A percentile compares a stretch with the other conserved stretches of the same genome.
Conservation (phyloP, 345 rosid genomes). For the Bruguiera sexangula region DNA sequence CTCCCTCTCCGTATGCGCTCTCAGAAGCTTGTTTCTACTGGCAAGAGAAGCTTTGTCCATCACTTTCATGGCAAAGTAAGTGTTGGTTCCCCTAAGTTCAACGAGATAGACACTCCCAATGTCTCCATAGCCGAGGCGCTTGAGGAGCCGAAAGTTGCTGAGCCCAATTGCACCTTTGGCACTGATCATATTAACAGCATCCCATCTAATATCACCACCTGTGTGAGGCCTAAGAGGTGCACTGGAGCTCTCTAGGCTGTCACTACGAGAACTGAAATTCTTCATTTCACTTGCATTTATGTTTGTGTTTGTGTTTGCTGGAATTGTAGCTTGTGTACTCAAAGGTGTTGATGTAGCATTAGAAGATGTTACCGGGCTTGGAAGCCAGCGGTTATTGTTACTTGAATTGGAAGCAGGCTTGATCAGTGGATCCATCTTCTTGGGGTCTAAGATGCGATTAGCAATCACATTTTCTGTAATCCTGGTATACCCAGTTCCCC, state of each 20-base stretch:
- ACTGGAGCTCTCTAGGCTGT: constrained; percentile 68
- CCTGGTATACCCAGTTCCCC: constrained; percentile 8
- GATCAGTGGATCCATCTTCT: constrained; percentile 40
- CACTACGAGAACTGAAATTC: constrained; percentile 30
- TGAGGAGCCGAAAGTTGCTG: constrained; percentile 71
- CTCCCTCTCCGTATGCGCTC: constrained; percentile 38
- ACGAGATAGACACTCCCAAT: constrained; percentile 57
- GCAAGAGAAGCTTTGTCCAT: constrained; percentile 68
- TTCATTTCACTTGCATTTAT: constrained; percentile 11
- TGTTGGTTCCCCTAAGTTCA: constrained; percentile 61
- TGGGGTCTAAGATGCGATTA: constrained; percentile 35
- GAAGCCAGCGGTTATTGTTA: constrained; percentile 26
- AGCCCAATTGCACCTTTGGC: constrained; percentile 57
- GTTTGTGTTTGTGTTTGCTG: constrained; percentile 10
- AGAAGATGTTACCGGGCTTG: constrained; percentile 28
- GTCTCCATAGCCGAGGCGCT: constrained; percentile 87
- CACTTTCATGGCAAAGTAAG: constrained; percentile 61
- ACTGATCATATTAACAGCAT: constrained; percentile 53
- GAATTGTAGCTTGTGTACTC: constrained; percentile 19
- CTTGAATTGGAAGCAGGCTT: constrained; percentile 20
- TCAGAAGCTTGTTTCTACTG: constrained; percentile 73
- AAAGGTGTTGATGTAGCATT: constrained; percentile 24
- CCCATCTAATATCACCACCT: constrained; percentile 86
- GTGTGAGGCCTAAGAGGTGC: constrained; percentile 76
- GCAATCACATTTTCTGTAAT: constrained; percentile 32